phyloP scores from a whole-genome alignment of 2,329 filamentous ascomycete genomes.

The Pseudogymnoascus sp. region DNA sequence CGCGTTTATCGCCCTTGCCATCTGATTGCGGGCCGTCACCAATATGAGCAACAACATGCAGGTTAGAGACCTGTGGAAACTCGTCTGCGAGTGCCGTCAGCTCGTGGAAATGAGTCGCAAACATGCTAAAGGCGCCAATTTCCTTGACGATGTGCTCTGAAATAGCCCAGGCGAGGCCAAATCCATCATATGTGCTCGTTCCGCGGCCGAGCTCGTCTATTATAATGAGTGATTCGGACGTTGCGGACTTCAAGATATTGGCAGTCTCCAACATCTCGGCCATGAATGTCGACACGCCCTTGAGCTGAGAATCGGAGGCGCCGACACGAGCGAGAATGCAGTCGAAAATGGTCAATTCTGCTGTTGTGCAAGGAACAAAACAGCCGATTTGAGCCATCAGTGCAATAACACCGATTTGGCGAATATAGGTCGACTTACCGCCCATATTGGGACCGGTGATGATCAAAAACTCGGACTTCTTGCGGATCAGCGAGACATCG shows the following conservation, averaged over 20 bases:
- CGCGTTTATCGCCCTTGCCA: constrained; percentile 48
- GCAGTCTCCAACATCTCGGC: constrained; percentile 98
- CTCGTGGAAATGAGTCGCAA: constrained; percentile 98
- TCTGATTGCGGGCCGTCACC: constrained; percentile 26
- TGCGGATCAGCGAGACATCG: constrained; percentile 73
- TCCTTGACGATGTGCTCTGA: constrained; percentile 95
- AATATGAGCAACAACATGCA: constrained; percentile 95
- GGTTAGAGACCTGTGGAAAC: constrained; percentile 79
- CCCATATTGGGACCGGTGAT: constrained; percentile 99
- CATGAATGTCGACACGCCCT: constrained; percentile 98
- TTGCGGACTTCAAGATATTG: constrained; percentile 96
- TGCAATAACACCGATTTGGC: constrained; percentile 92
- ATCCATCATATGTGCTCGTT: constrained; percentile 96
- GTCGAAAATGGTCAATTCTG: constrained; percentile 92
- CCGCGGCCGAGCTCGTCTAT: constrained; percentile 96
- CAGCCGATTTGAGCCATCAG: constrained; percentile 96
- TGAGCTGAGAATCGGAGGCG: constrained; percentile 91
- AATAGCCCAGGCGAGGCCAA: constrained; percentile 98
- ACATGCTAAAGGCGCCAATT: constrained; percentile 88
- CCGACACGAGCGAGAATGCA: constrained; percentile 94
- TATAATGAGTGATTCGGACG: constrained; percentile 91
- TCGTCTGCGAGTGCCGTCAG: constrained; percentile 83
- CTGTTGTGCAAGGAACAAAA: constrained; percentile 86
- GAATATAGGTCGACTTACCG: constrained; percentile 96
- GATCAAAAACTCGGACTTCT: constrained; percentile 81